Evolutionary conservation across 257 asterid genomes (phyloP).

Genomic region (Rauvolfia tetraphylla): DNA sequence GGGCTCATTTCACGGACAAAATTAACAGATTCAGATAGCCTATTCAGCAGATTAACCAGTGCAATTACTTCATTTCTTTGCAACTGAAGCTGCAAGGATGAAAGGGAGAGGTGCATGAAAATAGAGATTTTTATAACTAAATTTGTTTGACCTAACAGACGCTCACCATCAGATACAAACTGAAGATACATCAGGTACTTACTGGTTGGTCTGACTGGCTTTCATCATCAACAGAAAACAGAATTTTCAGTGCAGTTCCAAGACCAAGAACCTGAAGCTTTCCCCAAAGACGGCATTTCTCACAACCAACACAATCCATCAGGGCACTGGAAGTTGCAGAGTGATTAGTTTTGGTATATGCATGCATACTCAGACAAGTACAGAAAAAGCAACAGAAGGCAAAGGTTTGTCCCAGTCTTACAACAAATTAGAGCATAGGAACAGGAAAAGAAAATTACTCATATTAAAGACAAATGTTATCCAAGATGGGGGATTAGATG

Average conservation of each 20-base stretch:
- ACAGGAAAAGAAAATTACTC: neutral
- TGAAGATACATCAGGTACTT: constrained; percentile 32
- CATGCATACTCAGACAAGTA: neutral
- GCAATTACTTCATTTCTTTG: constrained; percentile 97
- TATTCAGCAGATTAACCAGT: constrained; percentile 70
- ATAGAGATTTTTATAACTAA: neutral
- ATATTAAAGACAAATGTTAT: neutral
- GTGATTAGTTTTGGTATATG: neutral
- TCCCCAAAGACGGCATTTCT: constrained; percentile 96
- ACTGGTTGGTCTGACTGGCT: constrained; percentile 47
- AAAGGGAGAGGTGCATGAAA: neutral
- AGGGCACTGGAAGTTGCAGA: constrained; percentile 53
- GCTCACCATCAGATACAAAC: neutral
- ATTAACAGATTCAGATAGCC: constrained; percentile 80
- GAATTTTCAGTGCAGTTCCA: constrained; percentile 94
- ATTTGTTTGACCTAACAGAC: neutral
- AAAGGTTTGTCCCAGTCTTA: neutral
- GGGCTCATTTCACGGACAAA: constrained; percentile 71
- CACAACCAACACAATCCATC: constrained; percentile 97
- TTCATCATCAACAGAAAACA: constrained; percentile 70
- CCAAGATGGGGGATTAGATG: neutral
- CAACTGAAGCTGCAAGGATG: constrained; percentile 56
- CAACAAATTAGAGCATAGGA: neutral
- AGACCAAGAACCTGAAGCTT: constrained; percentile 94
- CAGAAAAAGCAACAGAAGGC: neutral